Percentiles rank a stretch among this genome's conserved stretches.
These are phyloP conservation scores for Podospora australis DNA, from an alignment of 495 filamentous ascomycete species.

Conservation along the genomic window DNA sequence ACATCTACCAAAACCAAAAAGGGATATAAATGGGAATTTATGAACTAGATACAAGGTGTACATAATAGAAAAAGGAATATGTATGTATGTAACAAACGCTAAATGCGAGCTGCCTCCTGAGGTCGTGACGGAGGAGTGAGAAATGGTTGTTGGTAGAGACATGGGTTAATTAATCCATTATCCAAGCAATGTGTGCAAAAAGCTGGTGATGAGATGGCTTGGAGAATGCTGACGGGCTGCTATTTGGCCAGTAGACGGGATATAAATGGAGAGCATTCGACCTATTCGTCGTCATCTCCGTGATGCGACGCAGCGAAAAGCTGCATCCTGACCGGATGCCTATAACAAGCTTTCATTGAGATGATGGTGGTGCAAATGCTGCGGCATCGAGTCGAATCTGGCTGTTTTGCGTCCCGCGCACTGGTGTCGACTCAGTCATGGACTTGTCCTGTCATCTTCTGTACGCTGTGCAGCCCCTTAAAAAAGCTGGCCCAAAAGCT, in stretches of 20 bases:
- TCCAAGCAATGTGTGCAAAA: conserved; percentile 5
- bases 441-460: too few relatives aligned
- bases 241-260: too few relatives aligned
- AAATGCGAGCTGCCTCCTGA: background rate
- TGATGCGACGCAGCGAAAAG: too few relatives aligned
- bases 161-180: conserved; percentile 12
- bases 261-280: too few relatives aligned
- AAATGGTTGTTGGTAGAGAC: background rate
- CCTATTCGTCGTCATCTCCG: background rate
- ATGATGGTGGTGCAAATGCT: background rate
- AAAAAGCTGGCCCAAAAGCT: too few relatives aligned
- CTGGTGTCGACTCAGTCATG: background rate
- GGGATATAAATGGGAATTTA: background rate
- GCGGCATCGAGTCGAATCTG: background rate
- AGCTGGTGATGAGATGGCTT: too few relatives aligned
- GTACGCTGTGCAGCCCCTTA: too few relatives aligned
- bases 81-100: conserved; percentile 6
- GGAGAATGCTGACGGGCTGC: too few relatives aligned
- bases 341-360: too few relatives aligned
- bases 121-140: too few relatives aligned
- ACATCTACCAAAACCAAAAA: too few relatives aligned
- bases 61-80: background rate
- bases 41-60: conserved; percentile 5
- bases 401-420: conserved; percentile 13
- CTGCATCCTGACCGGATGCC: too few relatives aligned